Conservation (phyloP, 2,329 filamentous ascomycete species). For the Byssochlamys sp. region DNA sequence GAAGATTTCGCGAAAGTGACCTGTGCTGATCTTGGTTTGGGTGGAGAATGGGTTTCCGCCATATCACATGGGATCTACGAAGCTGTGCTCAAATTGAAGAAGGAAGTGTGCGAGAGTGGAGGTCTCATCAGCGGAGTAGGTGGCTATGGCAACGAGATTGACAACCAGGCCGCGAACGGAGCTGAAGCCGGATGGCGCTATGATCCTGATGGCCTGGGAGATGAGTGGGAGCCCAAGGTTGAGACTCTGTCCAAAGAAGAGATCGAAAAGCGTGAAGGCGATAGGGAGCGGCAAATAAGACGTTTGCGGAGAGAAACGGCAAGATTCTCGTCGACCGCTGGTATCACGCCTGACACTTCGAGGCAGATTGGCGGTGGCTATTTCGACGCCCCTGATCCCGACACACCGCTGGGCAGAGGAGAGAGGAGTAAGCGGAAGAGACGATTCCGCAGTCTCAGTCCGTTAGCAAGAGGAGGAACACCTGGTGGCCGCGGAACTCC, state of each 20-base stretch:
- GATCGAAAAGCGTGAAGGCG: conserved; percentile 91
- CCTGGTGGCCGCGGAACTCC: conserved; percentile 69
- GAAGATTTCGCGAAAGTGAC: conserved; percentile 88
- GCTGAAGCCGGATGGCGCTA: conserved; percentile 93
- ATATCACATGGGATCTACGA: conserved; percentile 97
- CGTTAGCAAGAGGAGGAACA: conserved; percentile 58
- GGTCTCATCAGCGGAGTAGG: conserved; percentile 69
- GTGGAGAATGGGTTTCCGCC: conserved; percentile 85
- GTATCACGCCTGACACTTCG: conserved; percentile 68
- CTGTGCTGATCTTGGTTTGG: conserved; percentile 79
- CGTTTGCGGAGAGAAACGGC: conserved; percentile 82
- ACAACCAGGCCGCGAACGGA: conserved; percentile 74
- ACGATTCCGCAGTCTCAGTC: conserved; percentile 79
- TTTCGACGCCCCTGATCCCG: conserved; percentile 47
- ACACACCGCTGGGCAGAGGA: conserved; percentile 82
- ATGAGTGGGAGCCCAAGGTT: conserved; percentile 75
- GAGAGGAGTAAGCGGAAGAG: conserved; percentile 93
- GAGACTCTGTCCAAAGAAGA: conserved; percentile 83
- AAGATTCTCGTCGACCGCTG: conserved; percentile 75
- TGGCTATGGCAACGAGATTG: conserved; percentile 60
- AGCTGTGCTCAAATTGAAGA: conserved; percentile 81
- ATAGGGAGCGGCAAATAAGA: conserved; percentile 82
- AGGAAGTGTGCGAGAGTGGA: conserved; percentile 88
- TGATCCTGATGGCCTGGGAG: conserved; percentile 78
- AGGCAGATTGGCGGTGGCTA: conserved; percentile 46